Percentiles rank a stretch among this genome's conserved stretches.
phyloP scores from a whole-genome alignment of 495 filamentous ascomycete species.

The Daldinia childiae region DNA sequence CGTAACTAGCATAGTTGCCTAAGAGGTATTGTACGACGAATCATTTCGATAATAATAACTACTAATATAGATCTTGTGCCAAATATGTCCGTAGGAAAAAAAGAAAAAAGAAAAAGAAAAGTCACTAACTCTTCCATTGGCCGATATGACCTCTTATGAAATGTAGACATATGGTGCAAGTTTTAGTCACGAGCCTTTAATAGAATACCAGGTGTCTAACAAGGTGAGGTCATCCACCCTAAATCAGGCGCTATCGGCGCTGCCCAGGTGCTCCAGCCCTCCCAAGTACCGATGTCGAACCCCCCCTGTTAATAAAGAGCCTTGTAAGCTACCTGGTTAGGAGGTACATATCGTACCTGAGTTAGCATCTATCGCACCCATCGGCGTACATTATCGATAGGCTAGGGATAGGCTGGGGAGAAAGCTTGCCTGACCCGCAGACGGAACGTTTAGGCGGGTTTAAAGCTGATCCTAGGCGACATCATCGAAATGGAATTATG shows the following conservation, averaged over 20 bases:
- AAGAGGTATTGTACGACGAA: constrained; percentile 3
- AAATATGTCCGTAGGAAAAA: constrained; percentile 4
- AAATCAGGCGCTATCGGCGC: constrained; percentile 39
- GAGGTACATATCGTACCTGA: constrained; percentile 30
- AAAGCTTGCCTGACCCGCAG: constrained; percentile 14
- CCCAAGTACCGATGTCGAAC: neutral
- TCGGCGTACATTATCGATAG: constrained; percentile 32
- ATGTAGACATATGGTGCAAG: constrained; percentile 3
- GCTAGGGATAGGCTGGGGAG: neutral
- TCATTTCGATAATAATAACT: constrained; percentile 1
- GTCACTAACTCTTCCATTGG: constrained; percentile 10
- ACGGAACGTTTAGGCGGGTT: constrained; percentile 17
- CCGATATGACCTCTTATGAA: constrained; percentile 18
- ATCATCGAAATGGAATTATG: constrained; percentile 34
- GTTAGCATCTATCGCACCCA: constrained; percentile 4
- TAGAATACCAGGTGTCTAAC: constrained; percentile 35
- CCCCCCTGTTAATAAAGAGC: neutral
- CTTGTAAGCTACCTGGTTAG: neutral
- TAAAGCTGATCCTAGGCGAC: constrained; percentile 30
- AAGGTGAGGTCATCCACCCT: constrained; percentile 41
- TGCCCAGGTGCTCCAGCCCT: constrained; percentile 23
- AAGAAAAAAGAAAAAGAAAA: constrained; percentile 1
- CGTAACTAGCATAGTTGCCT: constrained; percentile 27
- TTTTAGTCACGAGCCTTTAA: constrained; percentile 36
- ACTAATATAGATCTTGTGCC: constrained; percentile 20